Evolutionary conservation across 306 rosid genomes (phyloP).

Genomic region (Canavalia gladiata): DNA sequence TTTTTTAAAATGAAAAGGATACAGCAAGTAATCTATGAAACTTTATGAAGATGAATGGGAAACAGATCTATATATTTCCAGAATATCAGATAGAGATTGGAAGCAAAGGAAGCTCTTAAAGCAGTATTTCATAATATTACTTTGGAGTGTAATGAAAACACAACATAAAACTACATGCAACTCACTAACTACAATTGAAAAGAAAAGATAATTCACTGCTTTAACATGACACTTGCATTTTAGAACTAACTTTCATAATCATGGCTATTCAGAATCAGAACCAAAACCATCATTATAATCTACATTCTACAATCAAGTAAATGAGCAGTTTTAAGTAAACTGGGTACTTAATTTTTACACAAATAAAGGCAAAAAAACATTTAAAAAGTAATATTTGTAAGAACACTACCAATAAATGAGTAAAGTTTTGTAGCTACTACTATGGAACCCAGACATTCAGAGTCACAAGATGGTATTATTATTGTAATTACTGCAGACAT

Average conservation of each 20-base stretch:
- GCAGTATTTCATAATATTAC: background rate
- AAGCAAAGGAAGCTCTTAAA: background rate
- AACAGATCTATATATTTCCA: background rate
- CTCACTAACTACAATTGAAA: background rate
- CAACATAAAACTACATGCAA: slow-evolving; percentile 27
- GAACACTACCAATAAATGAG: slow-evolving; percentile 7
- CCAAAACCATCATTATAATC: slow-evolving; percentile 13
- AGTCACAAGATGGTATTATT: slow-evolving; percentile 3
- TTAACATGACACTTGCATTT: slow-evolving; percentile 25
- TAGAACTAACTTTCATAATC: background rate
- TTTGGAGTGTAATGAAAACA: background rate
- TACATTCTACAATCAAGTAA: slow-evolving; percentile 4
- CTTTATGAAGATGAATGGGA: background rate
- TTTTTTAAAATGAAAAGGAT: slow-evolving; percentile 5
- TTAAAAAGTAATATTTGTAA: background rate
- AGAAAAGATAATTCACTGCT: slow-evolving; percentile 3
- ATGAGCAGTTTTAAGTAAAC: background rate
- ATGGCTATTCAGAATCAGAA: slow-evolving; percentile 29
- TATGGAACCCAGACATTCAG: background rate
- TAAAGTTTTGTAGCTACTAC: background rate
- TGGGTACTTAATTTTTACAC: background rate
- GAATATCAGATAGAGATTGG: background rate
- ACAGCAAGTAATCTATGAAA: background rate
- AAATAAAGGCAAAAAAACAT: slow-evolving; percentile 8
- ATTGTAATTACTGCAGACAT: background rate